Evolutionary conservation across 140 eudicot genomes (phyloP).

Genomic region (Anethum foeniculum): DNA sequence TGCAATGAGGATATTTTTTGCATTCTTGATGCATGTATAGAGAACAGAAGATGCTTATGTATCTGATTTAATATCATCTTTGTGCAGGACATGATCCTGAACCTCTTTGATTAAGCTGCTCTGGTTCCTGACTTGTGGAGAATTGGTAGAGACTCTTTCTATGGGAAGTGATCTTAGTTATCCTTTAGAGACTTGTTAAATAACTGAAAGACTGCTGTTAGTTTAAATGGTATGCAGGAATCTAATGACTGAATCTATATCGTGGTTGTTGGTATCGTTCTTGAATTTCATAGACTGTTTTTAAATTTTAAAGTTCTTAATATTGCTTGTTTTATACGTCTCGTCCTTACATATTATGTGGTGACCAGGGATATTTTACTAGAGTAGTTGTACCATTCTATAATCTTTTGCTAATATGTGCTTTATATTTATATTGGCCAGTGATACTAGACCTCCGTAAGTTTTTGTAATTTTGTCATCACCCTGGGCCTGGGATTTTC

Average conservation of each 20-base stretch:
- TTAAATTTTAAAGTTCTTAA: neutral
- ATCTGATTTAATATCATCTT: neutral
- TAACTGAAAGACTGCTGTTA: neutral
- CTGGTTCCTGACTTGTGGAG: neutral
- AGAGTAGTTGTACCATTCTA: neutral
- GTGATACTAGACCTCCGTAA: neutral
- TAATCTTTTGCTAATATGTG: neutral
- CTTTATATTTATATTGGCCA: neutral
- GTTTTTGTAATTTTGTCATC: neutral
- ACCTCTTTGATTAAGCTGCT: constrained; percentile 35
- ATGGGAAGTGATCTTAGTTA: neutral
- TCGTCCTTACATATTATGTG: neutral
- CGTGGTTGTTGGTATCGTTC: neutral
- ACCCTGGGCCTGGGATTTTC: neutral
- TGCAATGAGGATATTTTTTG: neutral
- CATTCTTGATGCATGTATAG: neutral
- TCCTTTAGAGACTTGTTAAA: neutral
- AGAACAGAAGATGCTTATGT: neutral
- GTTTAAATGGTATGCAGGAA: neutral
- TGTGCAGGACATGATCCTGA: constrained; percentile 52
- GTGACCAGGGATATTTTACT: neutral
- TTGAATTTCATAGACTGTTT: neutral
- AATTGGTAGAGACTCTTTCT: neutral
- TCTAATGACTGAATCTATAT: neutral
- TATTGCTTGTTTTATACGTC: neutral